A percentile compares a stretch with the other conserved stretches of the same genome.
Evolutionary conservation across 345 rosid genomes (phyloP).

Genomic region (Theobroma cacao): DNA sequence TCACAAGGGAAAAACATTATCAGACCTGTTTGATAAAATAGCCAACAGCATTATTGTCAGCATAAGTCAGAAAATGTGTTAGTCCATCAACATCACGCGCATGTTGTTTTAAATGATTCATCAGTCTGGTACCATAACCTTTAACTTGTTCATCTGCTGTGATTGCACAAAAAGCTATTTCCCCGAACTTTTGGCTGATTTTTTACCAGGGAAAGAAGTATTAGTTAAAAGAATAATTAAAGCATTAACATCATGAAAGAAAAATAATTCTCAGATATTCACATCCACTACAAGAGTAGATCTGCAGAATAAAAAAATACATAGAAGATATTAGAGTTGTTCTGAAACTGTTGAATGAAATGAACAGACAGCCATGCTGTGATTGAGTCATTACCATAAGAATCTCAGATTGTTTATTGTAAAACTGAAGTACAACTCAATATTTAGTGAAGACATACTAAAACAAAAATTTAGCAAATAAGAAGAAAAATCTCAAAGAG

Average conservation of each 20-base stretch:
- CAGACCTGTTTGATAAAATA: constrained; percentile 93
- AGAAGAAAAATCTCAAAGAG: neutral
- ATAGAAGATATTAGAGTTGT: neutral
- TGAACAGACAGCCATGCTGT: neutral
- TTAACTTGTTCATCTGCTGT: constrained; percentile 99
- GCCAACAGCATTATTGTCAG: constrained; percentile 98
- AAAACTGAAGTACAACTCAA: neutral
- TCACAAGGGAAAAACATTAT: constrained; percentile 10
- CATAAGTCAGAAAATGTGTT: constrained; percentile 94
- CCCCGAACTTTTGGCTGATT: constrained; percentile 93
- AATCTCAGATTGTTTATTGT: neutral
- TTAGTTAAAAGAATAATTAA: constrained; percentile 9
- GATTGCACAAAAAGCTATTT: constrained; percentile 99
- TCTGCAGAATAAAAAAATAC: neutral
- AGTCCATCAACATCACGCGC: constrained; percentile 97
- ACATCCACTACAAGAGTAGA: neutral
- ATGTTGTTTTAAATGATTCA: constrained; percentile 98
- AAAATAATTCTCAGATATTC: neutral
- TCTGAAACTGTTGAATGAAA: neutral
- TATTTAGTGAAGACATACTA: neutral
- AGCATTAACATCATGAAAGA: neutral
- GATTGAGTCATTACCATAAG: neutral
- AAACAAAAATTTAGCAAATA: neutral
- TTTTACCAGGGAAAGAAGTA: constrained; percentile 18
- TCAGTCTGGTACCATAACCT: constrained; percentile 98